Evolutionary conservation across 176 grass and related monocot genomes (phyloP).

Genomic region (Themeda triandra): DNA sequence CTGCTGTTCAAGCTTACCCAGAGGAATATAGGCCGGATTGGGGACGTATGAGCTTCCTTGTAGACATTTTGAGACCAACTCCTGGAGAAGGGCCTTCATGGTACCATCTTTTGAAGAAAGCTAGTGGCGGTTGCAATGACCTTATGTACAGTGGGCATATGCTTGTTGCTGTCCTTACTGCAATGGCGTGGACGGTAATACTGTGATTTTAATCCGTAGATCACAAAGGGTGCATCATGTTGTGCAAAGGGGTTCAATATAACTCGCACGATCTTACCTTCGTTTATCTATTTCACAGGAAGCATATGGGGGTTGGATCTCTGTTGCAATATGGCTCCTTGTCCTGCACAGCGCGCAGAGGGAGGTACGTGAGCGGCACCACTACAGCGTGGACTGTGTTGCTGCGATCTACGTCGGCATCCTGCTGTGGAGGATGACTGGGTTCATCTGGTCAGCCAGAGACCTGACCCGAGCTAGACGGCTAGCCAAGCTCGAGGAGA

Average conservation of each 20-base stretch:
- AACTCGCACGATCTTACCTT: background rate
- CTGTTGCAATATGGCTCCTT: conserved; percentile 65
- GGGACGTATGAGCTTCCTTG: conserved; percentile 84
- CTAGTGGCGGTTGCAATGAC: conserved; percentile 88
- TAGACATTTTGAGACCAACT: conserved; percentile 78
- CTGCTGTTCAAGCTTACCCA: conserved; percentile 53
- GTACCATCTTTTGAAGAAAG: conserved; percentile 88
- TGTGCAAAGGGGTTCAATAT: background rate
- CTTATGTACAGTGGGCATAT: conserved; percentile 95
- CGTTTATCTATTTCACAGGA: conserved; percentile 37
- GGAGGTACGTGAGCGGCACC: conserved; percentile 78
- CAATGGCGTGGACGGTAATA: conserved; percentile 95
- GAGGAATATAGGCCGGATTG: conserved; percentile 62
- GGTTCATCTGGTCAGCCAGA: conserved; percentile 70
- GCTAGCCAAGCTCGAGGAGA: conserved; percentile 63
- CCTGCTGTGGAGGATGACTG: conserved; percentile 74
- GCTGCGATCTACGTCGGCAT: conserved; percentile 87
- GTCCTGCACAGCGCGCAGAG: conserved; percentile 85
- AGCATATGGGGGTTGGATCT: conserved; percentile 93
- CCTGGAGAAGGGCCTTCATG: conserved; percentile 74
- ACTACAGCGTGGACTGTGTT: conserved; percentile 78
- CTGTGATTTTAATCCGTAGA: background rate
- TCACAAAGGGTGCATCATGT: background rate
- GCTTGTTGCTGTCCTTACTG: conserved; percentile 89
- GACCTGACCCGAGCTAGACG: conserved; percentile 43